Base-by-base conservation (phyloP, 2,329 filamentous ascomycete species). In the Colletotrichum chlorophyti region DNA sequence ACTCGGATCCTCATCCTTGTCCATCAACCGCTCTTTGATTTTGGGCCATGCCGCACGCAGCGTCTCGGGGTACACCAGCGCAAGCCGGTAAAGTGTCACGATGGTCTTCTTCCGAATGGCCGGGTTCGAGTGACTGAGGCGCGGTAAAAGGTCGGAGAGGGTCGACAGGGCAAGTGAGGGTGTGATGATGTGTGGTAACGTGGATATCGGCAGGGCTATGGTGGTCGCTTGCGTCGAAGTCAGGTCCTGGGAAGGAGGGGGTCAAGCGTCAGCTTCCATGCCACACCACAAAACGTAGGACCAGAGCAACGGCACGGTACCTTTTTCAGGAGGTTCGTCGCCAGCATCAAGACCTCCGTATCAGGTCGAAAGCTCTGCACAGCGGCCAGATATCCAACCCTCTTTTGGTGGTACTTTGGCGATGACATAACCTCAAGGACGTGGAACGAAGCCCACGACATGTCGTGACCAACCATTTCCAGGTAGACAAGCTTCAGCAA, bases 341-440 rank as follows among this genome's bases (percentile, higher is more conserved):
- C 95, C 67, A 99, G 79, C 93, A 99, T 97, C 70, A 99, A 79
- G 48, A 99, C 95, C 71, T 99, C 95, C 3, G 95, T 99, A 68
- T 98, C 94, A 2, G 93, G 85, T 19, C 94, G 87, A 75, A 97
- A 99, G 79, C 90, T 98, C 80, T 99, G 95, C 26, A 97, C 93
- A 8, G 95, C 95, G 12, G 91, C 94, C 17, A 99, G 82, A 73
- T 99, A 99, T 57, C 94, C 95, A 40, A 97, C 92, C 64, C 94
- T 85, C 77, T 99, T 99, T 75, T 97, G 94, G 65, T 93, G 84
- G 73, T 96, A 96, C 72, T 97, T 98, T 43, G 90, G 83, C 34
- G 92, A 96, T 32, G 93, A 96, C 95, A 99, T 99, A 76, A 99
- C 95, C 78, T 99, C 95, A 43, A 99, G 88, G 49, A 98, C 94